Evolutionary conservation across 176 grass and related monocot genomes (phyloP).

Genomic region (Aegilops umbellulata): DNA sequence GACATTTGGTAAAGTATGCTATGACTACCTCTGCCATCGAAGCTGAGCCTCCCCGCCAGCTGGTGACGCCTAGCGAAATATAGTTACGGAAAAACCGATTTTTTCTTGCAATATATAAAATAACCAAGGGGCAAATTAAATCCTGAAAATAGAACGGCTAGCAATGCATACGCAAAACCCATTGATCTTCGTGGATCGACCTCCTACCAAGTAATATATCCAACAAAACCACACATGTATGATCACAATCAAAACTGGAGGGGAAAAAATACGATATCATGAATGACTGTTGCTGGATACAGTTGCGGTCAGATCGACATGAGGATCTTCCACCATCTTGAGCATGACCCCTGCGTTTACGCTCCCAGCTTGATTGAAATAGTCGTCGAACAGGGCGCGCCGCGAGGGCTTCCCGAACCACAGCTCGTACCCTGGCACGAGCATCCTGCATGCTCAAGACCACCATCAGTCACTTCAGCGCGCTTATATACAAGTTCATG

Average conservation of each 20-base stretch:
- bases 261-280: neutral
- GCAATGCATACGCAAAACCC: neutral
- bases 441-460: conserved; percentile 5
- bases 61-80: neutral
- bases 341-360: neutral
- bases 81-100: neutral
- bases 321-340: neutral
- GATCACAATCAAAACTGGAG: neutral
- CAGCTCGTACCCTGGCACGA: neutral
- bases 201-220: neutral
- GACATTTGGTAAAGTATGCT: neutral
- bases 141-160: neutral
- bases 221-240: too few relatives aligned
- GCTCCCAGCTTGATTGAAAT: neutral
- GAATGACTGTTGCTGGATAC: neutral
- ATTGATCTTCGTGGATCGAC: neutral
- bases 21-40: neutral
- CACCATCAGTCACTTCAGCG: neutral
- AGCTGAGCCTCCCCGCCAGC: neutral
- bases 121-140: neutral
- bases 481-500: neutral
- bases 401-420: neutral
- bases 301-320: neutral
- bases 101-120: neutral
- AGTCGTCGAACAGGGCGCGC: neutral